phyloP scores from a whole-genome alignment of 345 rosid species.

The Trapa incisa region DNA sequence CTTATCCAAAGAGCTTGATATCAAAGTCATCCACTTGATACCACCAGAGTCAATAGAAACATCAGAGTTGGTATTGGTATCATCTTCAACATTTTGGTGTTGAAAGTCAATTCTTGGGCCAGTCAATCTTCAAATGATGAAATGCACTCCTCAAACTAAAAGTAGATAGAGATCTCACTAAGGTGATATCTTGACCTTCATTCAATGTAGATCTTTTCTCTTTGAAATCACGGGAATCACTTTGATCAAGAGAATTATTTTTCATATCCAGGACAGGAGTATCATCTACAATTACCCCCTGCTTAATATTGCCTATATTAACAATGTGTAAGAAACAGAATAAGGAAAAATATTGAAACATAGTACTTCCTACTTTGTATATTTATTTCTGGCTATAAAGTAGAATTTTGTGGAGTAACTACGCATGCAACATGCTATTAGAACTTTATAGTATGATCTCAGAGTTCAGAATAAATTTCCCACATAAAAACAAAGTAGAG shows the following conservation, averaged over 20 bases:
- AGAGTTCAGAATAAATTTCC: not conserved
- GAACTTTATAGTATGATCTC: not conserved
- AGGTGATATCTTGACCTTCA: slow-evolving; percentile 13
- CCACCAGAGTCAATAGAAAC: slow-evolving; percentile 20
- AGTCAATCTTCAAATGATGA: slow-evolving; percentile 32
- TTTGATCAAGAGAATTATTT: slow-evolving; percentile 3
- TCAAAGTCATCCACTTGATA: slow-evolving; percentile 14
- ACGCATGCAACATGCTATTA: not conserved
- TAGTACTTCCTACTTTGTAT: not conserved
- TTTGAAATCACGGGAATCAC: slow-evolving; percentile 4
- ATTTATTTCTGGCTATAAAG: not conserved
- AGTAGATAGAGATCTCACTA: slow-evolving; percentile 25
- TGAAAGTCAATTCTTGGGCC: slow-evolving; percentile 17
- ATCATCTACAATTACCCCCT: slow-evolving; percentile 24
- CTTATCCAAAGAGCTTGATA: slow-evolving; percentile 18
- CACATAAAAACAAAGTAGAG: not conserved
- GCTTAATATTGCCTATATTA: slow-evolving; percentile 29
- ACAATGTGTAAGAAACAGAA: not conserved
- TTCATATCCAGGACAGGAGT: slow-evolving; percentile 17
- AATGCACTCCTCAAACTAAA: slow-evolving; percentile 40
- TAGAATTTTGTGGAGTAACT: not conserved
- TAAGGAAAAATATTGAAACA: not conserved
- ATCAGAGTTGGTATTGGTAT: slow-evolving; percentile 10
- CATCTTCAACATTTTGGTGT: slow-evolving; percentile 11
- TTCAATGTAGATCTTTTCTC: slow-evolving; percentile 17